Base-by-base conservation (phyloP, 345 rosid genomes). In the Physaria fendleri region DNA sequence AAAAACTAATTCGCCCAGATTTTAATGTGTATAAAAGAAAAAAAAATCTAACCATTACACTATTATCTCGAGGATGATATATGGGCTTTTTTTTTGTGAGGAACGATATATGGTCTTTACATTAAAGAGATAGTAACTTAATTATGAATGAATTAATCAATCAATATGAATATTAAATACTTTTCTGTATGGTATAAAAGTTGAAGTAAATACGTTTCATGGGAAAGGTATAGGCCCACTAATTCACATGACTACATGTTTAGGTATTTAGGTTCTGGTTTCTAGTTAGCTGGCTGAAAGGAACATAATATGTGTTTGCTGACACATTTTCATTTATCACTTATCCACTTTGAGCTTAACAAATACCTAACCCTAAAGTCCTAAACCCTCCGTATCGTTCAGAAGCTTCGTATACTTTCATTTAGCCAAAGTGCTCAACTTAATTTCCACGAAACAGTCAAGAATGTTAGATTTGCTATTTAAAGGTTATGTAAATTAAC, bases 281-380 rank as follows among this genome's bases (percentile, higher is more conserved):
- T 24, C 30, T 25, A 53, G 50, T 55, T 44, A 46, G 62, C 20
- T 56, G 70, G 62, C 20, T 56, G 70, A 56, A 46, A 46, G 32
- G 13, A 27, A 65, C 42, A 46, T 20, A 27, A 35, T 46, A 38
- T 56, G 28, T 53, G 55, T 39, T 47, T 20, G 39, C 41, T 46
- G 46, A 34, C 69, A 43, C 61, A 9, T 54, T 5, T 24, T 8
- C 7, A 24, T 35, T 15, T 28, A 43, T 53, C 45, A 43, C 16
- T 34, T 25, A 17, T 55, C 47, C 56, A n/a, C 40, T 65, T 18
- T 30, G 18, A 25, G 0, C 30, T n/a, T 25, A 3, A 52, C 37
- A 42, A 4, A 44, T 13, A 27, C 56, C 48, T 20, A 54, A 45
- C 63, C n/a, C n/a, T n/a, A 5, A 37, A 14, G n/a, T n/a, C n/a